Evolutionary conservation across 1,139 yeast species (phyloP).

Genomic region (Suhomyces bolitotheri): DNA sequence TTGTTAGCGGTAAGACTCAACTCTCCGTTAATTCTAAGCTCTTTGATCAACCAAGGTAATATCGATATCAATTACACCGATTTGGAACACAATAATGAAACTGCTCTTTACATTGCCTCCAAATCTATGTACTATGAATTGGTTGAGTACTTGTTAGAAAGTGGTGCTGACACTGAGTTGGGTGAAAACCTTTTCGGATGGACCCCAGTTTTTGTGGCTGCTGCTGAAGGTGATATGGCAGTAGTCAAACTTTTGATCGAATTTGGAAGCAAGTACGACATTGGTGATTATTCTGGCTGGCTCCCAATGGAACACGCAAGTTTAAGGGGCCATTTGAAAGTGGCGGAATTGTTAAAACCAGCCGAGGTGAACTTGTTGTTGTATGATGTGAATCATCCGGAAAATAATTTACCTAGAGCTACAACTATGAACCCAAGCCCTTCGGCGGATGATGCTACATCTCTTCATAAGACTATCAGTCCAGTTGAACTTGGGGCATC

Average conservation of each 20-base stretch:
- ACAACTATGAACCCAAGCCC: conserved; percentile 3
- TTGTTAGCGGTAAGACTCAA: conserved; percentile 73
- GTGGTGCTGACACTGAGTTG: conserved; percentile 72
- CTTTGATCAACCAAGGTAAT: conserved; percentile 56
- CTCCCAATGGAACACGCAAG: conserved; percentile 96
- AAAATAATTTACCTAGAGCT: conserved; percentile 36
- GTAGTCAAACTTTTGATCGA: conserved; percentile 58
- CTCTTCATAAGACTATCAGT: conserved; percentile 4
- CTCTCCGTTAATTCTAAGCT: conserved; percentile 55
- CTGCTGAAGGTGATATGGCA: conserved; percentile 74
- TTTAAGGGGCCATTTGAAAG: conserved; percentile 78
- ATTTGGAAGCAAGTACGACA: conserved; percentile 53
- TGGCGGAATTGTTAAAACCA: conserved; percentile 64
- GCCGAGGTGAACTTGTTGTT: conserved; percentile 32
- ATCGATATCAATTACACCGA: conserved; percentile 68
- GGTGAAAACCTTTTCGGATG: conserved; percentile 84
- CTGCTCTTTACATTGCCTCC: conserved; percentile 78
- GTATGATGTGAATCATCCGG: conserved; percentile 42
- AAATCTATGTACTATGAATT: conserved; percentile 59
- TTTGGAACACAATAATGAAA: conserved; percentile 62
- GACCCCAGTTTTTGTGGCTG: conserved; percentile 93
- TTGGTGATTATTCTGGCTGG: conserved; percentile 89
- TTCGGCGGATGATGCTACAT: conserved; percentile 2
- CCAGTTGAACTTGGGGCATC: conserved; percentile 18
- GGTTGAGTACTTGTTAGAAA: conserved; percentile 55